Conservation (phyloP, 805 yeast genomes). For the Metschnikowia colocasiae region DNA sequence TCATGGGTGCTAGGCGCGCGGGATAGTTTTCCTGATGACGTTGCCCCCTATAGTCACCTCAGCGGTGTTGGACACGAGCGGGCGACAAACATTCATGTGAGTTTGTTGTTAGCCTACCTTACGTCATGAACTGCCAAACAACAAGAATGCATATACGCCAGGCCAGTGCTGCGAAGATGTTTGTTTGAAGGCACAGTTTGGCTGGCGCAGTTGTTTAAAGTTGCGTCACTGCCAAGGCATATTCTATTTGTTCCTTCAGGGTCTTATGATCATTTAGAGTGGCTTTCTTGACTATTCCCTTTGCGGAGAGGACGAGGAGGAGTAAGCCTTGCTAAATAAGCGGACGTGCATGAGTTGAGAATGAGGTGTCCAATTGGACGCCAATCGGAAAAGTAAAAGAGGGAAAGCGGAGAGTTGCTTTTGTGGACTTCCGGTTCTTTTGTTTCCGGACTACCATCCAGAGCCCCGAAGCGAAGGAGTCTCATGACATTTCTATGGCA, state of each 20-base stretch:
- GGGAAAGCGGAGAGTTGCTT: not conserved
- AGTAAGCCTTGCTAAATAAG: not conserved
- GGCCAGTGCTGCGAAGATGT: not conserved
- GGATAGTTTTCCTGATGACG: not conserved
- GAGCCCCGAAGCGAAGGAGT: too few species aligned
- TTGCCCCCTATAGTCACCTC: not conserved
- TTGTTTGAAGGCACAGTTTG: not conserved
- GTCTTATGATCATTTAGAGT: not conserved
- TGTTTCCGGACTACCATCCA: not conserved
- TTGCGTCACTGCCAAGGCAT: not conserved
- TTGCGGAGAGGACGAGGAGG: not conserved
- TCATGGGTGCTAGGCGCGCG: not conserved
- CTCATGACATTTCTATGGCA: too few species aligned
- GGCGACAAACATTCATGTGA: not conserved
- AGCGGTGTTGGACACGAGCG: not conserved
- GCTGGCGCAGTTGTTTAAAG: not conserved
- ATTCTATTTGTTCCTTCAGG: not conserved
- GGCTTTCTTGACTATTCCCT: not conserved
- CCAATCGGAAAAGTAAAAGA: not conserved
- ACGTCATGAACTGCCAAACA: not conserved
- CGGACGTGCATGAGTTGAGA: slow-evolving; percentile 1
- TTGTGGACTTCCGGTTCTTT: not conserved
- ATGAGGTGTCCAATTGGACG: not conserved
- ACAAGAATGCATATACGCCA: not conserved
- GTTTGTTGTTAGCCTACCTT: not conserved